A percentile compares a stretch with the other conserved stretches of the same genome.
Evolutionary conservation across 805 yeast species (phyloP).

Genomic region (Pichia cabralensis): DNA sequence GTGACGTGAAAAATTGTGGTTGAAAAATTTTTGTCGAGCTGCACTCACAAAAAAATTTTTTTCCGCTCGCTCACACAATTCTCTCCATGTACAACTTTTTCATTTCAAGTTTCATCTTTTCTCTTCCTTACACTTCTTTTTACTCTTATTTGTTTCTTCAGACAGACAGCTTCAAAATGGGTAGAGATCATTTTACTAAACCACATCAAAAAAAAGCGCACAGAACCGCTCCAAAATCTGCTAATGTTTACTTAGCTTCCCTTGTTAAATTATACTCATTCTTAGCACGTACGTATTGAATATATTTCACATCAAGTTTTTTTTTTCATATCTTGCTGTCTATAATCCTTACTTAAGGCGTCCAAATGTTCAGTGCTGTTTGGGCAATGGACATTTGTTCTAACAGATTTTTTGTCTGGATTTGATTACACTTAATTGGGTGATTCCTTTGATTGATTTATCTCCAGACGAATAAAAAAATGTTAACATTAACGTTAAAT

Average conservation of each 20-base stretch:
- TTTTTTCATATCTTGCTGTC: conserved; percentile 19
- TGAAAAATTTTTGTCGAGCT: too few species aligned
- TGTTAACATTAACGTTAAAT: neutral
- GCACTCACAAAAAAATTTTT: too few species aligned
- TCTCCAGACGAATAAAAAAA: neutral
- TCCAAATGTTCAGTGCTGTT: too few species aligned
- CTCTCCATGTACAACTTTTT: neutral
- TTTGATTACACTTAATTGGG: neutral
- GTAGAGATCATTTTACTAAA: conserved; percentile 93
- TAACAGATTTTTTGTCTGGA: neutral
- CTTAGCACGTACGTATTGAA: conserved; percentile 89
- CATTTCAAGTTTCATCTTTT: too few species aligned
- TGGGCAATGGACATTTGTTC: too few species aligned
- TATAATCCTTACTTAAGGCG: too few species aligned
- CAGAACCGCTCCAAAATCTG: conserved; percentile 99
- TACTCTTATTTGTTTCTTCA: neutral
- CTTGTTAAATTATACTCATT: conserved; percentile 97
- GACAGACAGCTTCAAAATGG: conserved; percentile 46
- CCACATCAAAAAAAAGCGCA: conserved; percentile 94
- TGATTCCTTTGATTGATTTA: neutral
- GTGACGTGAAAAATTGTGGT: too few species aligned
- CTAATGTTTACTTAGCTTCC: conserved; percentile 96
- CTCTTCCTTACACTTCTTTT: neutral
- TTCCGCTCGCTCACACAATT: neutral
- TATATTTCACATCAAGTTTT: neutral